Conservation (phyloP, 2,329 filamentous ascomycete species). For the Trichoderma koningii region DNA sequence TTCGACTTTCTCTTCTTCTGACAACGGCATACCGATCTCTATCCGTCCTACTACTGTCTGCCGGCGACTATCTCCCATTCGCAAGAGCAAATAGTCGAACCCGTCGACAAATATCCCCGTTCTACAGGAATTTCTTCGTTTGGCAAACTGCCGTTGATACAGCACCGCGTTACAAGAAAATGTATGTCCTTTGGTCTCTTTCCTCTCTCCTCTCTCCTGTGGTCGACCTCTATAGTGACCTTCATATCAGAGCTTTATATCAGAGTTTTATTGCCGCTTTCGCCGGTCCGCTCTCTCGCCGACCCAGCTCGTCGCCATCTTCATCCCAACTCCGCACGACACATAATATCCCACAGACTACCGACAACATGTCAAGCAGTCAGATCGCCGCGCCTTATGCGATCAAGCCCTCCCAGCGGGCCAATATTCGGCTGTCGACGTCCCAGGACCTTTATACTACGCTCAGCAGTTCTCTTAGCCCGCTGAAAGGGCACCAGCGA, state of each 20-base stretch:
- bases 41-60: not conserved
- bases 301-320: not conserved
- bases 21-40: not conserved
- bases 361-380: slow-evolving; percentile 40
- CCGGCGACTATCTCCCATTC: not conserved
- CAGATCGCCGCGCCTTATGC: slow-evolving; percentile 49
- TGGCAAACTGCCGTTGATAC: not conserved
- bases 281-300: not conserved
- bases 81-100: not conserved
- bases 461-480: slow-evolving; percentile 42
- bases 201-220: not conserved
- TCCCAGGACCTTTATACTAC: slow-evolving; percentile 56
- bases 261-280: not conserved
- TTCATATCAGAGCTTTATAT: not conserved
- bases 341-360: not conserved
- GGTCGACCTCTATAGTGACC: not conserved
- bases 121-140: not conserved
- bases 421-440: slow-evolving; percentile 43
- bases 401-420: slow-evolving; percentile 51
- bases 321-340: not conserved
- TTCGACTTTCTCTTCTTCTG: not conserved
- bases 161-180: not conserved
- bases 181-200: not conserved
- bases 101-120: not conserved
- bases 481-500: slow-evolving; percentile 18